Base-by-base conservation (phyloP, 208 protist genomes). In the Herpetomonas samuelpessoai region DNA sequence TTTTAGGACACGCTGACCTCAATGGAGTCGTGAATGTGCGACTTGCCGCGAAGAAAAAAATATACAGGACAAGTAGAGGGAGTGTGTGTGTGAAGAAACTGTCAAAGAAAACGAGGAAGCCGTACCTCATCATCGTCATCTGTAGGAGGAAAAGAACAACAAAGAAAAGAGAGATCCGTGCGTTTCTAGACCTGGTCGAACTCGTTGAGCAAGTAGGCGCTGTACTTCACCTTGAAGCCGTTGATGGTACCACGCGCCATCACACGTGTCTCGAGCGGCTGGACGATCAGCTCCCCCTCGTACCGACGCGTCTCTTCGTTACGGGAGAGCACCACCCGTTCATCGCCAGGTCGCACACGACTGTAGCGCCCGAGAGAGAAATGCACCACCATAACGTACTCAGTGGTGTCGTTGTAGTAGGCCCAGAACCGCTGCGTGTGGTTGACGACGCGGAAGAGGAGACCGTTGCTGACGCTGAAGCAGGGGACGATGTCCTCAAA, bases 351-450 rank as follows among this genome's bases (percentile, higher is more conserved):
- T 69, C 63, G 65, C 87, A 65, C 45, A 95, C 62, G 24, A 65
- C 52, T 47, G 88, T 86, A 62, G 88, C 81, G 49, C 73, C 84
- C 18, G 68, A 92, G 92, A 46, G 78, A 85, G 10, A 90, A 80
- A 28, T 65, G 64, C 27, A 95, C 71, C 59, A 91, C 85, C 81
- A 92, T 90, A 48, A 92, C 83, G 66, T 88, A 92, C 63, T 91
- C 52, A 46, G 60, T 76, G 12, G 88, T 92, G 74, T 95, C 88
- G 73, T 95, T 95, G 74, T 92, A 95, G 79, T 89, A 95, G n/a
- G 81, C 84, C 88, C 88, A 95, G 62, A 79, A 68, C 57, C 73
- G 69, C 61, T 76, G 78, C 71, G 86, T 86, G 44, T 72, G 87
- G 77, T 91, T 79, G 29, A 92, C 82, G 35, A 94, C 79, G 55